Evolutionary conservation across 768 basidiomycete species (phyloP), one percentile per base, ranked within the genome.

Genomic region (Auriscalpium microsporum): DNA sequence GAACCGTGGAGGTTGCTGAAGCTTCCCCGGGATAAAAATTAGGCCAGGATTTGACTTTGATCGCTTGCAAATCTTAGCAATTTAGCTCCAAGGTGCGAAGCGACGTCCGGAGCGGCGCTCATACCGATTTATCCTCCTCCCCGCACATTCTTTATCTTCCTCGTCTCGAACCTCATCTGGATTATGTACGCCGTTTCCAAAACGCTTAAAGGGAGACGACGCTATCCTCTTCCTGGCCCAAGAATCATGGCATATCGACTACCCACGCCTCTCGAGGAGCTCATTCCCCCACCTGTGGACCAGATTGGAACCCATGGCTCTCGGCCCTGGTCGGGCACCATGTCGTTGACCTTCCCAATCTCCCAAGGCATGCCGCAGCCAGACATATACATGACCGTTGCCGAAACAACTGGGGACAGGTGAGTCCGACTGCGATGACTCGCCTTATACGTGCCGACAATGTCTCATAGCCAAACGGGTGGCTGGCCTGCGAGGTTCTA

Each of bases 361-460:
- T 28, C 28, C 58, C 72, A 76, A 71, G 65, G 77, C 56, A 58
- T 72, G 60, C 73, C 75, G 59, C 63, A 73, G 72, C 61, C 81
- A 63, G 75, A 78, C 56, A 73, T 84, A 50, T 73, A 70, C 52
- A 80, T 83, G 62, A 81, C 82, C 33, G 82, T 81, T 23, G 82
- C 83, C 45, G 84, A 86, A 71, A 84, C 81, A 36, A 83, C 84
- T 64, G 82, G 83, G n/a, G 81, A 85, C 62, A 82, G 76, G 84
- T 86, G 73, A 66, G 82, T 75, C 48, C 44, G 42, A 50, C 52
- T 40, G 21, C 10, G 40, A 33, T 45, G 11, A 40, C 36, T 55
- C 53, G 53, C 38, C 38, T 56, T 11, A 47, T 44, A 45, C 28
- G 14, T 8, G 16, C 46, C 55, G 42, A 58, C 52, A 52, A 53